These are phyloP conservation scores for Centella asiatica DNA, from an alignment of 129 eudicot species.

Conservation along the genomic window DNA sequence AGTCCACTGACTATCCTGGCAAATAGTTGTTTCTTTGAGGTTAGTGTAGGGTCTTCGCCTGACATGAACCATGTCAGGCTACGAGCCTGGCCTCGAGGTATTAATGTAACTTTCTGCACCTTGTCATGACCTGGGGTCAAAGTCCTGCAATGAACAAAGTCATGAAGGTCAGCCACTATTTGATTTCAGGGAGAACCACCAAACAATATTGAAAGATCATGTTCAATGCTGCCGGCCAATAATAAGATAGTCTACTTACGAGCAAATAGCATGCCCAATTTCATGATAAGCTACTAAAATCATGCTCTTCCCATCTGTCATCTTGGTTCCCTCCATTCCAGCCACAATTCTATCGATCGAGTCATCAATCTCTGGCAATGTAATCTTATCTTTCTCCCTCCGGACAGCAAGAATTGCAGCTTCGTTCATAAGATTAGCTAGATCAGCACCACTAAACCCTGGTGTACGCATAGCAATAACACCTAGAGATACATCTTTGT, in stretches of 20 bases:
- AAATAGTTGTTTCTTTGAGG: constrained; percentile 52
- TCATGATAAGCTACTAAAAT: constrained; percentile 78
- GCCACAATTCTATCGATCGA: constrained; percentile 76
- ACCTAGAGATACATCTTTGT: constrained; percentile 42
- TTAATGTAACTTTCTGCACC: constrained; percentile 68
- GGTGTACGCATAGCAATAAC: constrained; percentile 80
- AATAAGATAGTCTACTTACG: constrained; percentile 39
- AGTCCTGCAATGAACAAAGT: constrained; percentile 31
- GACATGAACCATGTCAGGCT: constrained; percentile 74
- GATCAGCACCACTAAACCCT: constrained; percentile 81
- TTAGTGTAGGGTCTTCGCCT: constrained; percentile 45
- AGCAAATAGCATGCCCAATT: constrained; percentile 73
- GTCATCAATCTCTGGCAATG: constrained; percentile 61
- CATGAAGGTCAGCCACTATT: no score
- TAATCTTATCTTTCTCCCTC: constrained; percentile 58
- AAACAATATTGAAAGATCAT: neutral
- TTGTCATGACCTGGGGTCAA: constrained; percentile 61
- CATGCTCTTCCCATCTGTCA: constrained; percentile 91
- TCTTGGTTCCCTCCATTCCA: constrained; percentile 79
- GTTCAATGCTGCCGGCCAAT: no score
- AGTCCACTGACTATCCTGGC: constrained; percentile 70
- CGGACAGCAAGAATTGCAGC: constrained; percentile 87
- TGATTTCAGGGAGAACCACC: no score
- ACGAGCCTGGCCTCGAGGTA: constrained; percentile 71
- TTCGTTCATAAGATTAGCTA: constrained; percentile 87